These are phyloP conservation scores for Claviceps citrina DNA, from an alignment of 2,329 filamentous ascomycete genomes.

Conservation along the genomic window DNA sequence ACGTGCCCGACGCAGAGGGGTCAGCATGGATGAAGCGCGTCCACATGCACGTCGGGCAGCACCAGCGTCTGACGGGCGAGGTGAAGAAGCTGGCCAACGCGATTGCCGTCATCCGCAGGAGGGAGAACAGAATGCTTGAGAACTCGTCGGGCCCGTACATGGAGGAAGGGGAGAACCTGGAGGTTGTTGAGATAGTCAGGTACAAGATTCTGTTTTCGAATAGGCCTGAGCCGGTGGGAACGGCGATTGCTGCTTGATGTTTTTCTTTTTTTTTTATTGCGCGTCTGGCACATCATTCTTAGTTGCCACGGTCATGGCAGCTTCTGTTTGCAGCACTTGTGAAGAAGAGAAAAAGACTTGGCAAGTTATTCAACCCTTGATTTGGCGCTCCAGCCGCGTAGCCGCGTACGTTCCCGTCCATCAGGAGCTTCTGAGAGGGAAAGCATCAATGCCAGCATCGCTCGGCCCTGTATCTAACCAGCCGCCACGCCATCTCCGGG, in stretches of 20 bases:
- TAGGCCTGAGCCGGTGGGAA: slow-evolving; percentile 72
- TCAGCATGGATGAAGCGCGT: slow-evolving; percentile 80
- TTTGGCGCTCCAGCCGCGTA: no score
- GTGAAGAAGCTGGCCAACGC: slow-evolving; percentile 72
- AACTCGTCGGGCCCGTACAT: slow-evolving; percentile 23
- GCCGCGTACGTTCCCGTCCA: no score
- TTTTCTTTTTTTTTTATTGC: background rate
- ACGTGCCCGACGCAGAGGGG: slow-evolving; percentile 31
- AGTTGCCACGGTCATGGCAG: no score
- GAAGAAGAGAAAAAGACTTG: no score
- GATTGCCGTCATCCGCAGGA: slow-evolving; percentile 59
- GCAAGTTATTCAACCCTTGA: no score
- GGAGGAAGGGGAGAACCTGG: slow-evolving; percentile 38
- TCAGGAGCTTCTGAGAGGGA: no score
- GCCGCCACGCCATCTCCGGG: slow-evolving; percentile 13
- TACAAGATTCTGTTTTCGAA: slow-evolving; percentile 75
- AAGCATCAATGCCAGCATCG: no score
- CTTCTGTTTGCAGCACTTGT: no score
- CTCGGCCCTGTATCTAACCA: background rate
- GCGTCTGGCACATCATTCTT: background rate
- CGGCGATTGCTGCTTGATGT: slow-evolving; percentile 5
- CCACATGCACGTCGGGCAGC: slow-evolving; percentile 73
- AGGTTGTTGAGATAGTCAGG: slow-evolving; percentile 76
- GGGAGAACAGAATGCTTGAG: slow-evolving; percentile 28
- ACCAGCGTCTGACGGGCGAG: slow-evolving; percentile 80